A percentile compares a stretch with the other conserved stretches of the same genome.
These are phyloP conservation scores for Cocos nucifera DNA, from an alignment of 176 grass and related monocot genomes.

Conservation along the genomic window DNA sequence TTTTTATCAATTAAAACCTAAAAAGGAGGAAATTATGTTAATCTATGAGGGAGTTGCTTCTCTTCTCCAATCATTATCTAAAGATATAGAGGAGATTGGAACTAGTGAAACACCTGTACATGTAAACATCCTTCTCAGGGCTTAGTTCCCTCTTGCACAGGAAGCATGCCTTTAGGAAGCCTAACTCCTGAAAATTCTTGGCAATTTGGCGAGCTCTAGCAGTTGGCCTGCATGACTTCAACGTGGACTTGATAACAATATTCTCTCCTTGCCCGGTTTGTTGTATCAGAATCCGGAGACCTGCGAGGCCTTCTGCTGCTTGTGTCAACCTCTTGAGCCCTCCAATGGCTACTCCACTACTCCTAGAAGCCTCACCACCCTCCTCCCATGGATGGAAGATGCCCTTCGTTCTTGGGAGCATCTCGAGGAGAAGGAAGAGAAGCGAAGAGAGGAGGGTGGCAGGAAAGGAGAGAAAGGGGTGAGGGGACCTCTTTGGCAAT, in stretches of 20 bases:
- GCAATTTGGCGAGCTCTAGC: neutral
- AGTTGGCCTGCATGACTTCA: slow-evolving; percentile 7
- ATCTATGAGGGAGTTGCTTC: too few relatives aligned
- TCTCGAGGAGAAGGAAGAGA: slow-evolving; percentile 10
- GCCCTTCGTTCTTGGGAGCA: slow-evolving; percentile 56
- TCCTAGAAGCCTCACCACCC: slow-evolving; percentile 20
- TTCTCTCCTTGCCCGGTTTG: slow-evolving; percentile 18
- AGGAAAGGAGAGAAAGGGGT: neutral
- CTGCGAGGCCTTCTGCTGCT: slow-evolving; percentile 3
- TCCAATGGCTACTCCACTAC: neutral
- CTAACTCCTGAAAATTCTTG: neutral
- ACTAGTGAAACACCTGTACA: slow-evolving; percentile 37
- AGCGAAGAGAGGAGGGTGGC: neutral
- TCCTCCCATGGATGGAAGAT: slow-evolving; percentile 77
- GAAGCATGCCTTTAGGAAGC: slow-evolving; percentile 40
- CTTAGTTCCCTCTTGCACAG: slow-evolving; percentile 54
- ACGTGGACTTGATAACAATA: slow-evolving; percentile 52
- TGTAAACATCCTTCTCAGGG: slow-evolving; percentile 44
- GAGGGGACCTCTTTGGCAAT: too few relatives aligned
- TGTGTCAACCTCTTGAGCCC: slow-evolving; percentile 1
- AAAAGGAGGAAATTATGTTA: neutral
- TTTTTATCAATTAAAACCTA: too few relatives aligned
- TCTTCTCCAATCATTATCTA: too few relatives aligned
- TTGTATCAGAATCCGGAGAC: slow-evolving; percentile 51
- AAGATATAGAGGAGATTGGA: too few relatives aligned